Evolutionary conservation across 352 stramenopile species (phyloP).

Genomic region (Pythium brachiatum): DNA sequence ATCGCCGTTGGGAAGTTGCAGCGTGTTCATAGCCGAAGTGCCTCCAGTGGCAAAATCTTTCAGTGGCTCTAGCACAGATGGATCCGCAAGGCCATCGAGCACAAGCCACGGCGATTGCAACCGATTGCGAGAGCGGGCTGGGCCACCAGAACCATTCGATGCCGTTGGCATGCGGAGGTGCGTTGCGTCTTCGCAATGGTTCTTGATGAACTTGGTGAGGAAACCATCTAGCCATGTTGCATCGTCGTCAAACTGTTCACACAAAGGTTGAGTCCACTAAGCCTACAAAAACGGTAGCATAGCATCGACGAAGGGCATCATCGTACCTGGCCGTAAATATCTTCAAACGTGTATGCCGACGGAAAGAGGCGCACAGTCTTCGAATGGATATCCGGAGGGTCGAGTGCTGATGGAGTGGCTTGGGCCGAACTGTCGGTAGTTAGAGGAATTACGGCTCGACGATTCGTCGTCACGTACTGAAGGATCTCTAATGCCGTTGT

Average conservation of each 20-base stretch:
- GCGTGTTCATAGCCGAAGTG: constrained; percentile 17
- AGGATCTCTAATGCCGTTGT: constrained; percentile 52
- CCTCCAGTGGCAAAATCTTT: constrained; percentile 25
- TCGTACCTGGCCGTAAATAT: constrained; percentile 54
- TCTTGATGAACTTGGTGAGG: constrained; percentile 52
- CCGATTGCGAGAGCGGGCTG: background rate
- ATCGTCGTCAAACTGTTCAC: constrained; percentile 35
- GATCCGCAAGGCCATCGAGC: constrained; percentile 45
- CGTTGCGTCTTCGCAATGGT: constrained; percentile 29
- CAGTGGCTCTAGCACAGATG: constrained; percentile 39
- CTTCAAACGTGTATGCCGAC: constrained; percentile 37
- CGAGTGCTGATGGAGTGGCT: background rate
- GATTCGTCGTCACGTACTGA: constrained; percentile 25
- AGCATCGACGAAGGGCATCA: background rate
- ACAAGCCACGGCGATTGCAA: constrained; percentile 49
- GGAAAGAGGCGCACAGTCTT: constrained; percentile 40
- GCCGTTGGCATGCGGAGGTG: background rate
- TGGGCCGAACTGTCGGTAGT: background rate
- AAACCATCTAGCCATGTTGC: constrained; percentile 57
- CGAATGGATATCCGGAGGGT: background rate
- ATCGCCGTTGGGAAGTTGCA: constrained; percentile 58
- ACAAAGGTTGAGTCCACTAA: background rate
- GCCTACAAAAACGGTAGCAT: background rate
- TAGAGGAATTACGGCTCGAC: background rate
- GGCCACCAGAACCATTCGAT: background rate